These are phyloP conservation scores for Exutisphaerella laricina DNA, from an alignment of 2,329 filamentous ascomycete species.

Conservation along the genomic window DNA sequence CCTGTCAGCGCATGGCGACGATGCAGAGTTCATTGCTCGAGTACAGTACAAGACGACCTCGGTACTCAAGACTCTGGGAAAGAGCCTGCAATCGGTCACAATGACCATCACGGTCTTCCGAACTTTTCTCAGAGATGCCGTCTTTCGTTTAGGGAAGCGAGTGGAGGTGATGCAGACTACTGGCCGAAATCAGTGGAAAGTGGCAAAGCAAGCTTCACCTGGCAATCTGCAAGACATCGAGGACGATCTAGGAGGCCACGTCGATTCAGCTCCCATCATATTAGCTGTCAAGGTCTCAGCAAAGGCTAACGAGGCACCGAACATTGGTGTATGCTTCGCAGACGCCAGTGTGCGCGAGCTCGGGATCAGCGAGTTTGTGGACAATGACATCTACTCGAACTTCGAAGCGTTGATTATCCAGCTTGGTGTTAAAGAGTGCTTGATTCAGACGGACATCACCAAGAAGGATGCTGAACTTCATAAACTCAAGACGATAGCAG, in stretches of 20 bases:
- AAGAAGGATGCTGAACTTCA: slow-evolving; percentile 83
- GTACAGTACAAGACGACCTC: slow-evolving; percentile 96
- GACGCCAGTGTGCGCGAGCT: slow-evolving; percentile 94
- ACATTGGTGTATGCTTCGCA: slow-evolving; percentile 92
- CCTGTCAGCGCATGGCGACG: slow-evolving; percentile 87
- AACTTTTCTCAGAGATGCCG: slow-evolving; percentile 88
- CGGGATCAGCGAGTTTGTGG: slow-evolving; percentile 95
- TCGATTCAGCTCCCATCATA: slow-evolving; percentile 89
- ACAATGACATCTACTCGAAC: slow-evolving; percentile 97
- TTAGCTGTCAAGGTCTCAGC: slow-evolving; percentile 87
- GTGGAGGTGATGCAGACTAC: slow-evolving; percentile 82
- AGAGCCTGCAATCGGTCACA: slow-evolving; percentile 77
- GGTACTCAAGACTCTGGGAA: slow-evolving; percentile 82
- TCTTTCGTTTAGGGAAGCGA: slow-evolving; percentile 85
- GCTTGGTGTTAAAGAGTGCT: slow-evolving; percentile 87
- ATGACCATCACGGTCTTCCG: slow-evolving; percentile 94
- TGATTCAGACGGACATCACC: slow-evolving; percentile 71
- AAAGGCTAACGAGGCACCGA: slow-evolving; percentile 78
- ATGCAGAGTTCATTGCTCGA: slow-evolving; percentile 77
- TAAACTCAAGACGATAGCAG: slow-evolving; percentile 83
- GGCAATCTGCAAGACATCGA: slow-evolving; percentile 97
- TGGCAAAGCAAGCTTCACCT: slow-evolving; percentile 77
- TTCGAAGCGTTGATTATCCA: slow-evolving; percentile 96
- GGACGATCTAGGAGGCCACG: slow-evolving; percentile 80
- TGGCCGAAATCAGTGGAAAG: slow-evolving; percentile 84